A percentile compares a stretch with the other conserved stretches of the same genome.
Conservation (phyloP, 805 yeast species). For the Lachancea fermentati region DNA sequence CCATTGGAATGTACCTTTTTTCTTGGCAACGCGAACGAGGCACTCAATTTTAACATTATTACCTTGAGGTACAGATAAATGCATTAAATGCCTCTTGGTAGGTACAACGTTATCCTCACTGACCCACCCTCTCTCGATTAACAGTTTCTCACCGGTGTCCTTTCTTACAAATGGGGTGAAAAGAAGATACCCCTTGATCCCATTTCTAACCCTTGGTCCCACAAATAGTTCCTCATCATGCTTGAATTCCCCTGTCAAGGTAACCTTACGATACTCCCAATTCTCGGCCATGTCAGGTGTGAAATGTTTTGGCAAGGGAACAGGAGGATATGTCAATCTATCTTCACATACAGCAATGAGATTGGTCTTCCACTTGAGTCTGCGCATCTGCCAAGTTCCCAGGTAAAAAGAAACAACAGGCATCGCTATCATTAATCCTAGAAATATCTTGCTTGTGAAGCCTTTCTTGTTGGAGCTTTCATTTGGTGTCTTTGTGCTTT, state of each 20-base stretch:
- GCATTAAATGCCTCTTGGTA: conserved; percentile 50
- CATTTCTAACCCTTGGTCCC: conserved; percentile 80
- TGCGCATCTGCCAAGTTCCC: conserved; percentile 88
- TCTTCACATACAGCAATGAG: conserved; percentile 81
- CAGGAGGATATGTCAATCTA: conserved; percentile 64
- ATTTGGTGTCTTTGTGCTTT: conserved; percentile 37
- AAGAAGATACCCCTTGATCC: conserved; percentile 68
- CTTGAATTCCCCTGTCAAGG: conserved; percentile 71
- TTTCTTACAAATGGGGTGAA: conserved; percentile 76
- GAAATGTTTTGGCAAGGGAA: conserved; percentile 62
- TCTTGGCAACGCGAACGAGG: conserved; percentile 62
- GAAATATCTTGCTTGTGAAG: conserved; percentile 30
- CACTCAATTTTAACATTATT: conserved; percentile 59
- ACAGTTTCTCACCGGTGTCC: conserved; percentile 52
- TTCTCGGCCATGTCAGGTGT: conserved; percentile 62
- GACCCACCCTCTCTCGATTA: conserved; percentile 92
- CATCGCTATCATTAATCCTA: conserved; percentile 52
- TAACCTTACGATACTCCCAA: conserved; percentile 77
- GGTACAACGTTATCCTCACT: conserved; percentile 60
- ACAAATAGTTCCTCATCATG: conserved; percentile 85
- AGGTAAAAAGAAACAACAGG: conserved; percentile 80
- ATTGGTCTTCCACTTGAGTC: conserved; percentile 83
- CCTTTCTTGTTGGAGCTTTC: conserved; percentile 36
- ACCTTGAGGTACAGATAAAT: conserved; percentile 68
- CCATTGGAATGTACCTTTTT: conserved; percentile 59